Evolutionary conservation across 2,329 filamentous ascomycete species (phyloP).

Genomic region (Fusarium sp.): DNA sequence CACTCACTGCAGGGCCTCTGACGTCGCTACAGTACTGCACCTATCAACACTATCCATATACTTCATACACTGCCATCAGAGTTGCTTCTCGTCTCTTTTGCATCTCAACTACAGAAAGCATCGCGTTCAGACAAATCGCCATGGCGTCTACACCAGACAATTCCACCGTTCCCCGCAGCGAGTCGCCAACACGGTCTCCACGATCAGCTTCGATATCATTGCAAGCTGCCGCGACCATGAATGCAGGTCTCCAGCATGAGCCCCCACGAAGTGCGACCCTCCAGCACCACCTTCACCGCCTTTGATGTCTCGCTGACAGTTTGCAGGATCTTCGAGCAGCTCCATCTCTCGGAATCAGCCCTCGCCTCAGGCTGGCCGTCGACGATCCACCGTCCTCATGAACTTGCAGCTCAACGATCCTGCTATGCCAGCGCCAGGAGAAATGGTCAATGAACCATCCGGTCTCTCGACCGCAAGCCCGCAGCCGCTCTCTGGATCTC

Average conservation of each 20-base stretch:
- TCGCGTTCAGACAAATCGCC: background rate
- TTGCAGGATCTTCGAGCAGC: constrained; percentile 60
- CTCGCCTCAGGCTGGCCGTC: constrained; percentile 62
- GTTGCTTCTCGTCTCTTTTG: background rate
- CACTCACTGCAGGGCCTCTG: constrained; percentile 10
- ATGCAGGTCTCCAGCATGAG: constrained; percentile 76
- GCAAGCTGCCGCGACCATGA: constrained; percentile 79
- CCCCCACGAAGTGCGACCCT: constrained; percentile 62
- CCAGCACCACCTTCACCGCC: background rate
- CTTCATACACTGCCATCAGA: background rate
- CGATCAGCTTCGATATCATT: constrained; percentile 75
- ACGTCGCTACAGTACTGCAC: constrained; percentile 18
- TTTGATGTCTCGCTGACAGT: constrained; percentile 14
- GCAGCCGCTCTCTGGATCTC: constrained; percentile 58
- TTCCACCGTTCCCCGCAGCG: constrained; percentile 44
- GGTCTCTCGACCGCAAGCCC: constrained; percentile 51
- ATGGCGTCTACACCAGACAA: constrained; percentile 48
- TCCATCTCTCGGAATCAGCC: constrained; percentile 56
- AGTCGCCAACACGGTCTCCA: constrained; percentile 68
- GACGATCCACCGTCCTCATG: constrained; percentile 75
- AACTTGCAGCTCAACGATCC: constrained; percentile 80
- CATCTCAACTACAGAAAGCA: background rate
- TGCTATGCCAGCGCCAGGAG: constrained; percentile 70
- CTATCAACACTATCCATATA: constrained; percentile 8
- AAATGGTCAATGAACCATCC: constrained; percentile 65